phyloP scores from a whole-genome alignment of 1,139 yeast genomes.

The Komagataea norvegica region DNA sequence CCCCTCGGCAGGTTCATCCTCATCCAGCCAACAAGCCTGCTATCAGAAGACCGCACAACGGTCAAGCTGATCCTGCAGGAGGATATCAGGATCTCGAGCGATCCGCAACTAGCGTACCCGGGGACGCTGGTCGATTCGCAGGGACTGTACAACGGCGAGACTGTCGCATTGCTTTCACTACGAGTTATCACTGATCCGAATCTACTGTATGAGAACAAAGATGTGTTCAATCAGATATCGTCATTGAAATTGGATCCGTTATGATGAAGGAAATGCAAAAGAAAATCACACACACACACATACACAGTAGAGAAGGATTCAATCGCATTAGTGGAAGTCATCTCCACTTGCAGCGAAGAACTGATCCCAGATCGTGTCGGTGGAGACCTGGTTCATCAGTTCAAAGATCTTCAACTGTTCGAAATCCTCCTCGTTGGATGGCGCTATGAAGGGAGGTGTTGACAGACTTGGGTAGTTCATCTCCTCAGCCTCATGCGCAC shows the following conservation, averaged over 20 bases:
- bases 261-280: too few relatives aligned
- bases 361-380: constrained; percentile 25
- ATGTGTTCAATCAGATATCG: not conserved
- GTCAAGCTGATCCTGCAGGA: constrained; percentile 15
- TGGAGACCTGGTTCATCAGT: constrained; percentile 25
- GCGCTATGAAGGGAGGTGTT: constrained; percentile 16
- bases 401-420: constrained; percentile 26
- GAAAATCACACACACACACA: too few relatives aligned
- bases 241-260: constrained; percentile 10
- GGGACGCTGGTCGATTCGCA: constrained; percentile 21
- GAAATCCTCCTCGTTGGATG: constrained; percentile 12
- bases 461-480: constrained; percentile 15
- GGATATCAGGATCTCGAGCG: constrained; percentile 7
- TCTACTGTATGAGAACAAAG: constrained; percentile 1
- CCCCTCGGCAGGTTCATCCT: constrained; percentile 16
- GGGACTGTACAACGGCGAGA: constrained; percentile 20
- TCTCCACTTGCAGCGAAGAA: constrained; percentile 13
- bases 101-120: constrained; percentile 18
- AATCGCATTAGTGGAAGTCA: not conserved
- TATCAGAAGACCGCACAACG: constrained; percentile 7
- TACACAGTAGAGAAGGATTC: too few relatives aligned
- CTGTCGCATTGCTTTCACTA: constrained; percentile 10
- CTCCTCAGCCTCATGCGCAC: constrained; percentile 4
- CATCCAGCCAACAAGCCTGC: constrained; percentile 13
- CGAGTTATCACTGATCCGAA: constrained; percentile 8